Percentiles rank a stretch among this genome's conserved stretches.
Conservation (phyloP, 305 asterid species). For the Rubia peregrina region DNA sequence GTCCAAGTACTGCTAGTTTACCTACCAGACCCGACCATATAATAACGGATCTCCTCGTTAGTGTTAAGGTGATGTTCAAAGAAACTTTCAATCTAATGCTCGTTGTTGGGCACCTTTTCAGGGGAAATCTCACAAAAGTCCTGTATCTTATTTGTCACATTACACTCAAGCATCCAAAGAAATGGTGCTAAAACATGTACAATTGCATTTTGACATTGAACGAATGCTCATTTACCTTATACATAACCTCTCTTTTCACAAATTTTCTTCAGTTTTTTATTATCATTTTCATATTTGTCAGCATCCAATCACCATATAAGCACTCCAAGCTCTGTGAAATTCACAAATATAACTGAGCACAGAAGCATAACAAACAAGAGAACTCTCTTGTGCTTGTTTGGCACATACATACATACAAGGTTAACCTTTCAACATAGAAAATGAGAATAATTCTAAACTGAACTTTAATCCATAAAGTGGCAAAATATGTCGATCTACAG, state of each 20-base stretch:
- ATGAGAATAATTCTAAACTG: not conserved
- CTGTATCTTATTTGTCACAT: constrained; percentile 25
- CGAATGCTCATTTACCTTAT: constrained; percentile 45
- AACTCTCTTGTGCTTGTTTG: not conserved
- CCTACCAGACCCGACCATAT: constrained; percentile 87
- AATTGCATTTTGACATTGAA: not conserved
- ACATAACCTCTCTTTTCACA: constrained; percentile 75
- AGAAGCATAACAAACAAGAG: not conserved
- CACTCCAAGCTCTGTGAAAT: constrained; percentile 67
- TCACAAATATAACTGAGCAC: not conserved
- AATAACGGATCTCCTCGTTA: constrained; percentile 89
- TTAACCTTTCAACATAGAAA: too few relatives aligned
- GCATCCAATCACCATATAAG: constrained; percentile 90
- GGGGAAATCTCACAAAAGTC: constrained; percentile 89
- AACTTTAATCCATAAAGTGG: not conserved
- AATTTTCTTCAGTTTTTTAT: constrained; percentile 73
- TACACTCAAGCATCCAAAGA: not conserved
- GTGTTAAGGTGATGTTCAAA: constrained; percentile 88
- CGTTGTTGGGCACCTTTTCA: constrained; percentile 71
- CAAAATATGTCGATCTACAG: not conserved
- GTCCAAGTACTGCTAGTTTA: constrained; percentile 2
- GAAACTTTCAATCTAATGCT: constrained; percentile 69
- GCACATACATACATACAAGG: not conserved
- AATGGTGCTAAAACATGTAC: not conserved
- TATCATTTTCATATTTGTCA: constrained; percentile 77